phyloP scores from a whole-genome alignment of 1,284 basidiomycete species.

The Leccinum solheimii region DNA sequence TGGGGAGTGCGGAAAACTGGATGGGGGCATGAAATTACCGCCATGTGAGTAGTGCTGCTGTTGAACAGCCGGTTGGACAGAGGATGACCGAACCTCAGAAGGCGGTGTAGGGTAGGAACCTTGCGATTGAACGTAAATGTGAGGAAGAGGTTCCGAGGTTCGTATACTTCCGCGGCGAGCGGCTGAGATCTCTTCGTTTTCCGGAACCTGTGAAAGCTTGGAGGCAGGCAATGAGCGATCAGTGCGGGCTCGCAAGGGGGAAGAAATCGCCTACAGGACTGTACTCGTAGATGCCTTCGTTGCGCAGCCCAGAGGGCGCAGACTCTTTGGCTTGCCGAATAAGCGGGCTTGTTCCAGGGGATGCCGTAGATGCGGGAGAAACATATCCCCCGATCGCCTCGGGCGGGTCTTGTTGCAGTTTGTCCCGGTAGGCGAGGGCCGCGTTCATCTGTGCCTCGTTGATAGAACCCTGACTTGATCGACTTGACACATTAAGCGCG shows the following conservation, averaged over 20 bases:
- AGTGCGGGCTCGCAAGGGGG: background rate
- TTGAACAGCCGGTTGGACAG: slow-evolving; percentile 20
- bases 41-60: slow-evolving; percentile 22
- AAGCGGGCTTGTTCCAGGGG: slow-evolving; percentile 44
- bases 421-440: slow-evolving; percentile 29
- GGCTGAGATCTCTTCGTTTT: slow-evolving; percentile 24
- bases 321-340: slow-evolving; percentile 33
- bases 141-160: slow-evolving; percentile 19
- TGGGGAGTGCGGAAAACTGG: slow-evolving; percentile 16
- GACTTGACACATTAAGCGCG: slow-evolving; percentile 45
- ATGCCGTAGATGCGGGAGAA: slow-evolving; percentile 44
- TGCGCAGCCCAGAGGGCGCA: slow-evolving; percentile 25
- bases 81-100: slow-evolving; percentile 16
- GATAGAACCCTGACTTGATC: slow-evolving; percentile 32
- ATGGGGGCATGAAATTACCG: slow-evolving; percentile 16
- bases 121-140: slow-evolving; percentile 24
- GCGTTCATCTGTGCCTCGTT: slow-evolving; percentile 29
- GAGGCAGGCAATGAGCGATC: background rate
- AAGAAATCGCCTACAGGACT: slow-evolving; percentile 19
- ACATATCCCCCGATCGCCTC: slow-evolving; percentile 31
- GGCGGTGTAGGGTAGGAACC: slow-evolving; percentile 21
- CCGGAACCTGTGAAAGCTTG: slow-evolving; percentile 31
- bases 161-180: slow-evolving; percentile 32
- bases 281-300: slow-evolving; percentile 30
- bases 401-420: slow-evolving; percentile 21